phyloP scores from a whole-genome alignment of 257 asterid species.

The Capsicum chinense region DNA sequence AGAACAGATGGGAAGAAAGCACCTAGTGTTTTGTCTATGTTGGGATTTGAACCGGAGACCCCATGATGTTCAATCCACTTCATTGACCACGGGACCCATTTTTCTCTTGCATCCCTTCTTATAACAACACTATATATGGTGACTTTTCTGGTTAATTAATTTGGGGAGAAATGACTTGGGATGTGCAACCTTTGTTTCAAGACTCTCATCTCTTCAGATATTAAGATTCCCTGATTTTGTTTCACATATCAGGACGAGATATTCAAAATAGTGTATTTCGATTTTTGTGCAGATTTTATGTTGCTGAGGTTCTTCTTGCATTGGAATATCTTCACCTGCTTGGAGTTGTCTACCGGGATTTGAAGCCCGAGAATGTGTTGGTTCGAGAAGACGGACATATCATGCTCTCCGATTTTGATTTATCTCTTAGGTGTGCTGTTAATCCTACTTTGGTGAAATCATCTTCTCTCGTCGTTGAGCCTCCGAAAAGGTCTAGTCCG shows the following conservation, averaged over 20 bases:
- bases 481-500: conserved; percentile 39
- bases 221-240: not conserved
- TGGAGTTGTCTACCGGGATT: conserved; percentile 82
- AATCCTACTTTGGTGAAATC: conserved; percentile 60
- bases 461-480: conserved; percentile 25
- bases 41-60: too few relatives aligned
- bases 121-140: not conserved
- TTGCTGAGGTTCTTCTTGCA: conserved; percentile 81
- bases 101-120: not conserved
- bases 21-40: too few relatives aligned
- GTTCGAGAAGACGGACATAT: conserved; percentile 82
- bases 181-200: not conserved
- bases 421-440: conserved; percentile 65
- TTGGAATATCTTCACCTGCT: conserved; percentile 79
- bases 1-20: too few relatives aligned
- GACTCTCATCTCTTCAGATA: not conserved
- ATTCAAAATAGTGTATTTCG: not conserved
- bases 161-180: not conserved
- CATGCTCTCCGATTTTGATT: conserved; percentile 84
- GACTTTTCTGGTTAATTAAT: conserved; percentile 16
- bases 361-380: conserved; percentile 78
- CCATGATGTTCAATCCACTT: too few relatives aligned
- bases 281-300: conserved; percentile 58
- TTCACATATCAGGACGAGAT: not conserved
- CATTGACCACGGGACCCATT: too few relatives aligned